These are phyloP conservation scores for Dalbergia oliveri DNA, from an alignment of 306 rosid species.

Conservation along the genomic window DNA sequence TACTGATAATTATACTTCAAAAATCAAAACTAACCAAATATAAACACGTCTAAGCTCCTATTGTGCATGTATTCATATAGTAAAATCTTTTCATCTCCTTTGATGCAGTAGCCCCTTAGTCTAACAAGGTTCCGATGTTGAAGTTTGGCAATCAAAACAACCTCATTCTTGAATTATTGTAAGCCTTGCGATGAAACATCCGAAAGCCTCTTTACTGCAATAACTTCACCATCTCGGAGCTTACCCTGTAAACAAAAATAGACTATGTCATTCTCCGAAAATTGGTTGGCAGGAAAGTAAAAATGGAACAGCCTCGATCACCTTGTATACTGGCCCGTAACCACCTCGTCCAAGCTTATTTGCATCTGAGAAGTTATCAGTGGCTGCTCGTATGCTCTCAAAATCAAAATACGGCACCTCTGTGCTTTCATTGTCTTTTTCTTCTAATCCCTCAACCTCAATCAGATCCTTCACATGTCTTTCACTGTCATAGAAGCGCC, in stretches of 20 bases:
- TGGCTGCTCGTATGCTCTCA: slow-evolving; percentile 43
- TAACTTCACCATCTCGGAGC: slow-evolving; percentile 35
- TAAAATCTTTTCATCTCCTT: slow-evolving; percentile 52
- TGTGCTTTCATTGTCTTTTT: slow-evolving; percentile 43
- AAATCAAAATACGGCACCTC: slow-evolving; percentile 49
- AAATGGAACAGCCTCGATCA: background rate
- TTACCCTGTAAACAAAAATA: slow-evolving; percentile 37
- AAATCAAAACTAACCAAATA: slow-evolving; percentile 47
- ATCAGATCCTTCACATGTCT: slow-evolving; percentile 36
- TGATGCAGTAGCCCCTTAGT: slow-evolving; percentile 54
- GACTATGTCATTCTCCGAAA: background rate
- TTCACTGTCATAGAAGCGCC: slow-evolving; percentile 10
- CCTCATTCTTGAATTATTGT: slow-evolving; percentile 38
- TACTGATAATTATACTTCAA: background rate
- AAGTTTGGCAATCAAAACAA: slow-evolving; percentile 54
- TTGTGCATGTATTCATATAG: slow-evolving; percentile 54
- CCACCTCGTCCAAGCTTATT: slow-evolving; percentile 63
- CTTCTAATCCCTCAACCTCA: slow-evolving; percentile 11
- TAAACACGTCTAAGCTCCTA: slow-evolving; percentile 51
- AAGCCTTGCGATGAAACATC: slow-evolving; percentile 52
- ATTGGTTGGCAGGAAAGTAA: background rate
- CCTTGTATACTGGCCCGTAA: slow-evolving; percentile 63
- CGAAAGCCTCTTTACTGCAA: slow-evolving; percentile 56
- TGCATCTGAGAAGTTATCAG: slow-evolving; percentile 52
- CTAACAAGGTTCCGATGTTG: slow-evolving; percentile 60